These are phyloP conservation scores for Lentinula lateritia DNA, from an alignment of 768 basidiomycete genomes.

Conservation along the genomic window DNA sequence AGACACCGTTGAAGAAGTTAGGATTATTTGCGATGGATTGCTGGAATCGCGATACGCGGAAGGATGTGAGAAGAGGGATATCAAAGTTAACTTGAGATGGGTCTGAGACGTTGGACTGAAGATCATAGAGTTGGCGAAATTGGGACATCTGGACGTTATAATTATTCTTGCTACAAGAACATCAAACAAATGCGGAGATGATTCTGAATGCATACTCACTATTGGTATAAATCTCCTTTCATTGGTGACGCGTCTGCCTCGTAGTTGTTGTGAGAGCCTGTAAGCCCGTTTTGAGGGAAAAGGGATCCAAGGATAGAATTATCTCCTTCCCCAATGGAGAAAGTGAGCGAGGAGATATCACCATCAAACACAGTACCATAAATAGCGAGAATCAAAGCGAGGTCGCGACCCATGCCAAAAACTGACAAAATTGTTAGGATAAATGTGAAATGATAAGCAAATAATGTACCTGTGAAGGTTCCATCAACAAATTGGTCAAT, in stretches of 20 bases:
- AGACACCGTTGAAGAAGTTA: background rate
- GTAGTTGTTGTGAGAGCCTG: slow-evolving; percentile 12
- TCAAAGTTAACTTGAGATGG: slow-evolving; percentile 1
- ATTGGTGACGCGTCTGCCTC: background rate
- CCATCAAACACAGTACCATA: background rate
- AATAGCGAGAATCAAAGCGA: background rate
- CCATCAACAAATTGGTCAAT: background rate
- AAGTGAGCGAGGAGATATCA: background rate
- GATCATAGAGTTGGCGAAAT: background rate
- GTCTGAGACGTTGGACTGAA: background rate
- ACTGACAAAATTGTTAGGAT: background rate
- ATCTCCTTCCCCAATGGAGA: background rate
- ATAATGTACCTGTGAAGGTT: background rate
- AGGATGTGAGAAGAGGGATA: background rate
- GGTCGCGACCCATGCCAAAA: background rate
- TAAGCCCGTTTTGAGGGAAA: background rate
- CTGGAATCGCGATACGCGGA: background rate
- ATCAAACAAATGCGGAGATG: background rate
- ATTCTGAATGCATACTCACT: background rate
- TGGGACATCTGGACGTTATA: background rate
- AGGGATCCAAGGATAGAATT: background rate
- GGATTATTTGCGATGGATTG: slow-evolving; percentile 2
- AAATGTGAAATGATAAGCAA: background rate
- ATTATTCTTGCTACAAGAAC: background rate
- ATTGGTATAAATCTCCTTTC: background rate